phyloP scores from a whole-genome alignment of 2,329 filamentous ascomycete genomes.

The Orbilia ellipsospora region DNA sequence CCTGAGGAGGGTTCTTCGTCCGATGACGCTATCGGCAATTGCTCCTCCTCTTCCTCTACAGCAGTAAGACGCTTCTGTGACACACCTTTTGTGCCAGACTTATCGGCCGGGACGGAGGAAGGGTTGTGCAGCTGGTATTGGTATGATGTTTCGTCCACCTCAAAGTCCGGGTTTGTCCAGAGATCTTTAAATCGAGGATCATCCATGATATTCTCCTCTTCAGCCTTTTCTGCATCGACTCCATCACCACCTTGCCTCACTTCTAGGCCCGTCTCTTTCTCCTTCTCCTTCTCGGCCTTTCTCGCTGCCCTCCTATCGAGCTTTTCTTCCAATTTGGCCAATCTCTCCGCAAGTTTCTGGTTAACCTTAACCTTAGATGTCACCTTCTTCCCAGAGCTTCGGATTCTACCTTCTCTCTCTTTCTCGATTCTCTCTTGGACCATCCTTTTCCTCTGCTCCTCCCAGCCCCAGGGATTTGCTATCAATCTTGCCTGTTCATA shows the following conservation, averaged over 20 bases:
- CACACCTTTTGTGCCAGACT: slow-evolving; percentile 61
- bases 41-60: slow-evolving; percentile 67
- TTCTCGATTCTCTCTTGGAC: slow-evolving; percentile 97
- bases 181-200: slow-evolving; percentile 88
- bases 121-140: slow-evolving; percentile 93
- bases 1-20: slow-evolving; percentile 60
- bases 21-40: slow-evolving; percentile 59
- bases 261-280: slow-evolving; percentile 69
- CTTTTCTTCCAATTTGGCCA: slow-evolving; percentile 76
- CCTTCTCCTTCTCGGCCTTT: slow-evolving; percentile 63
- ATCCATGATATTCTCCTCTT: slow-evolving; percentile 70
- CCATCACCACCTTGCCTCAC: slow-evolving; percentile 63
- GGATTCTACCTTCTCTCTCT: slow-evolving; percentile 92
- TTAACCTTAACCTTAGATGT: slow-evolving; percentile 82
- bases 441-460: slow-evolving; percentile 89
- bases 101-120: slow-evolving; percentile 69
- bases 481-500: slow-evolving; percentile 96
- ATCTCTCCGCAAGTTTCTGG: slow-evolving; percentile 69
- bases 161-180: slow-evolving; percentile 93
- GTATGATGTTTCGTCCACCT: slow-evolving; percentile 85
- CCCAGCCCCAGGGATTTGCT: slow-evolving; percentile 91
- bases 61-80: slow-evolving; percentile 64
- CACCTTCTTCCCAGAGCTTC: slow-evolving; percentile 82
- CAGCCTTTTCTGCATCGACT: slow-evolving; percentile 60
- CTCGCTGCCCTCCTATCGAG: slow-evolving; percentile 68